phyloP scores from a whole-genome alignment of 108 stramenopile genomes.

The Bacterosira constricta region DNA sequence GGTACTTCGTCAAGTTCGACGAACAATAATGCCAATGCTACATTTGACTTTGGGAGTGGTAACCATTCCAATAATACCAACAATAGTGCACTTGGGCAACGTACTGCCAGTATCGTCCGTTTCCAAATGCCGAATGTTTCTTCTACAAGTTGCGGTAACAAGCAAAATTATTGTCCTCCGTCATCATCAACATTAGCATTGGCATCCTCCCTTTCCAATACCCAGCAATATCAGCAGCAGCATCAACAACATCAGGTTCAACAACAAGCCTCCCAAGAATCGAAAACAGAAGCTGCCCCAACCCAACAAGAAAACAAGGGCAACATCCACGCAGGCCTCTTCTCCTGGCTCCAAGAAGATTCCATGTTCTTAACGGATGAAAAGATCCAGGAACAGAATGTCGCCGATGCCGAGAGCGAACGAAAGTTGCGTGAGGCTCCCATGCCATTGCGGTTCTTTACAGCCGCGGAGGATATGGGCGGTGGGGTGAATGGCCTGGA shows the following conservation, averaged over 20 bases:
- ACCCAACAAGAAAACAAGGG: background rate
- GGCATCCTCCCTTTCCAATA: background rate
- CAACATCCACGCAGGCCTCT: slow-evolving; percentile 40
- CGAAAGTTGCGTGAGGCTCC: slow-evolving; percentile 17
- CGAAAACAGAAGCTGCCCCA: background rate
- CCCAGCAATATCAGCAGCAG: background rate
- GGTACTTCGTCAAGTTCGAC: background rate
- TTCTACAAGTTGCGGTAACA: no score
- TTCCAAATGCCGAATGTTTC: background rate
- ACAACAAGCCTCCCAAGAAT: background rate
- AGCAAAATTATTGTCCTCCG: no score
- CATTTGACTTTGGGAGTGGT: slow-evolving; percentile 13
- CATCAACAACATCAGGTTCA: background rate
- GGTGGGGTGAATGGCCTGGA: slow-evolving; percentile 8
- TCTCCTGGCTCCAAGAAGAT: slow-evolving; percentile 39
- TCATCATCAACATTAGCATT: no score
- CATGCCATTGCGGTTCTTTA: slow-evolving; percentile 42
- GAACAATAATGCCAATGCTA: slow-evolving; percentile 37
- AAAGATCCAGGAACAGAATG: slow-evolving; percentile 37
- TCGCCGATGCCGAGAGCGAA: slow-evolving; percentile 6
- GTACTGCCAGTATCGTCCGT: background rate
- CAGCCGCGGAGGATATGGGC: slow-evolving; percentile 11
- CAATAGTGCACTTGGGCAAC: background rate
- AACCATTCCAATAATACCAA: background rate
- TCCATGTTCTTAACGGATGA: slow-evolving; percentile 38